These are phyloP conservation scores for Phytopythium oedochilum DNA, from an alignment of 352 stramenopile species.

Conservation along the genomic window DNA sequence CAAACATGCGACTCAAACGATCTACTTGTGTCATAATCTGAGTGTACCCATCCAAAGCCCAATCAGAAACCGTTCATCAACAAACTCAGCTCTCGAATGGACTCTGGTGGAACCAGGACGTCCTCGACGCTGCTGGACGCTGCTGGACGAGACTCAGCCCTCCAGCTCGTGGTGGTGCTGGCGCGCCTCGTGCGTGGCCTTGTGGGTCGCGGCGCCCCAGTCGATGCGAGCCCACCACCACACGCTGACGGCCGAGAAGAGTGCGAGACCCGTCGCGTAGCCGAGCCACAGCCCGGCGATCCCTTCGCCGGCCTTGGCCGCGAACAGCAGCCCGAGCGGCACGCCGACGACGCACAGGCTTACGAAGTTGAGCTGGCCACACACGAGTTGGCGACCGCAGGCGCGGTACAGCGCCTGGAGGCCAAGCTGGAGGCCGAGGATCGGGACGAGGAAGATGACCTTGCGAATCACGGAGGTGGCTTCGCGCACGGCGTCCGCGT, in stretches of 20 bases:
- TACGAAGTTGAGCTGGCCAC: constrained; percentile 19
- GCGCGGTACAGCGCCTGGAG: constrained; percentile 18
- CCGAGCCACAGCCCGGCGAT: constrained; percentile 29
- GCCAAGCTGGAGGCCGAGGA: constrained; percentile 6
- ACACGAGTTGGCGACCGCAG: constrained; percentile 14
- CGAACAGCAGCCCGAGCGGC: constrained; percentile 16
- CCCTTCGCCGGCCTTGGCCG: constrained; percentile 9
- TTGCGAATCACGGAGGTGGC: constrained; percentile 3
- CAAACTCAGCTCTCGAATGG: too few relatives aligned
- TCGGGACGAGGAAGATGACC: constrained; percentile 9
- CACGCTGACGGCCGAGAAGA: constrained; percentile 8
- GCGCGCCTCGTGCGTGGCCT: constrained; percentile 7
- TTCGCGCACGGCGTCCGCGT: constrained; percentile 1
- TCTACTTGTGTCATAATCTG: not conserved
- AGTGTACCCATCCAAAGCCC: not conserved
- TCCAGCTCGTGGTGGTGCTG: not conserved
- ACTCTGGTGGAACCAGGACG: too few relatives aligned
- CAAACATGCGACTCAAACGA: not conserved
- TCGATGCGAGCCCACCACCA: constrained; percentile 11
- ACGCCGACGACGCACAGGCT: constrained; percentile 16
- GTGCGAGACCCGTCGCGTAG: constrained; percentile 11
- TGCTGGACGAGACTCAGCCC: too few relatives aligned
- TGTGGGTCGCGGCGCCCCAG: constrained; percentile 8
- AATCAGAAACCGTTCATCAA: not conserved
- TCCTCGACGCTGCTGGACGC: too few relatives aligned